Percentiles rank a stretch among this genome's conserved stretches.
phyloP scores from a whole-genome alignment of 2,329 filamentous ascomycete species.

The Aulographum hederae region DNA sequence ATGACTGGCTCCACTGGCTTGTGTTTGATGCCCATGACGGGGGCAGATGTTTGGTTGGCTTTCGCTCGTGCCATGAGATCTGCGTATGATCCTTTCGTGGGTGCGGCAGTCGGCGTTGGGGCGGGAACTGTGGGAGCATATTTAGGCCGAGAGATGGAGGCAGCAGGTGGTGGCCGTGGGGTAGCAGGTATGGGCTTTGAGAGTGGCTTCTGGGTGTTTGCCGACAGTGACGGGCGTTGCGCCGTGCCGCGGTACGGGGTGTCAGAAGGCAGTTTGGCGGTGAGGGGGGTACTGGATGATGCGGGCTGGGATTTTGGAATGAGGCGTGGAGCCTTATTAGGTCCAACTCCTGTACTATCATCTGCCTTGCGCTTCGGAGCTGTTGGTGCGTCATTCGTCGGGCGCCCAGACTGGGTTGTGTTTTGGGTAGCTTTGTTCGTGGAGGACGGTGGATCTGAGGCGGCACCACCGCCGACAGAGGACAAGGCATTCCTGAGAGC shows the following conservation, averaged over 20 bases:
- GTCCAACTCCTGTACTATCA: conserved; percentile 11
- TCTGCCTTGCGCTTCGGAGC: conserved; percentile 20
- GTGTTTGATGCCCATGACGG: conserved; percentile 51
- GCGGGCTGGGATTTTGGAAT: conserved; percentile 10
- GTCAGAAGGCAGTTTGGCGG: too few species aligned
- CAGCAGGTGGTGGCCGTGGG: conserved; percentile 6
- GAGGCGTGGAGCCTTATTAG: conserved; percentile 16
- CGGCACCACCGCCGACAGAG: conserved; percentile 11
- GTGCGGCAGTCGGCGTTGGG: conserved; percentile 21
- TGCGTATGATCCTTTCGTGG: conserved; percentile 56
- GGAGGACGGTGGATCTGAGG: conserved; percentile 1
- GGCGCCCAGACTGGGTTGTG: neutral
- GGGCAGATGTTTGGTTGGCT: conserved; percentile 33
- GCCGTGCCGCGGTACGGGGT: too few species aligned
- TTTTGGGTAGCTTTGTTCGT: conserved; percentile 1
- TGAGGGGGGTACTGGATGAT: neutral
- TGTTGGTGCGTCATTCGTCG: conserved; percentile 3
- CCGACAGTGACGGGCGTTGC: neutral
- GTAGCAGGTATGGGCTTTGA: conserved; percentile 3
- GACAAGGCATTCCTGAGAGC: conserved; percentile 18
- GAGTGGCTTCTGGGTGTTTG: neutral
- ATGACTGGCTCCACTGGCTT: conserved; percentile 51
- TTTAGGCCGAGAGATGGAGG: conserved; percentile 6
- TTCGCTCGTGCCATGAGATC: conserved; percentile 59
- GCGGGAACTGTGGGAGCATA: conserved; percentile 6